Evolutionary conservation across 441 rosid genomes (phyloP), one percentile per base, ranked within the genome.

Genomic region (Populus tomentosa): DNA sequence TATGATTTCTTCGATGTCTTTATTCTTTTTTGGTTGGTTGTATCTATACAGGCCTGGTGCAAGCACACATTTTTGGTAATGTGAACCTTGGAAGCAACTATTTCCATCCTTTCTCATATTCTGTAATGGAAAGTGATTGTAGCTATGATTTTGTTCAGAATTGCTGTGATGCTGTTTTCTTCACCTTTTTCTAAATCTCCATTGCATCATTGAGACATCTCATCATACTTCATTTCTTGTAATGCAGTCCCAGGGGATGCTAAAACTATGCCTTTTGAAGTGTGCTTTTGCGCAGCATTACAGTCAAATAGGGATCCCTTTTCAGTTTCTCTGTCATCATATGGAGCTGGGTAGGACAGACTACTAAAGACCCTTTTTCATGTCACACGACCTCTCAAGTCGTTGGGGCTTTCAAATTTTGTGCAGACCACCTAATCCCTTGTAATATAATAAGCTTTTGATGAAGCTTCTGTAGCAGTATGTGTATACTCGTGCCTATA

Each of bases 401-500:
- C 21, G 9, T 73, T 20, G 14, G 36, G 67, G 70, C 67, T 67
- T 36, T 67, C 53, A 67, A 36, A n/a, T 69, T 61, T 68, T 69
- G 36, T 35, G 78, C 78, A 68, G 78, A 68, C 24, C 7, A 9
- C 14, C 8, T 53, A 42, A 4, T 40, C 50, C 30, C 33, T 53
- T 21, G 35, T 13, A 75, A 53, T 67, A 0, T 6, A 20, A 6
- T 20, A 40, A 20, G 38, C 62, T 62, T 24, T 65, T 16, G 33
- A 3, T 46, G 70, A 66, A 56, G 33, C 56, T 21, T 59, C 21
- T 13, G 64, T 59, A 36, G 62, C 30, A 2, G 40, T 23, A 1
- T n/a, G 18, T 67, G 10, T 67, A 65, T 75, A 75, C 35, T 24
- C 16, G 23, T 50, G 70, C n/a, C 23, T 76, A 63, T 69, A 69